Conservation (phyloP, 2,329 filamentous ascomycete species). For the Nakataea oryzae region DNA sequence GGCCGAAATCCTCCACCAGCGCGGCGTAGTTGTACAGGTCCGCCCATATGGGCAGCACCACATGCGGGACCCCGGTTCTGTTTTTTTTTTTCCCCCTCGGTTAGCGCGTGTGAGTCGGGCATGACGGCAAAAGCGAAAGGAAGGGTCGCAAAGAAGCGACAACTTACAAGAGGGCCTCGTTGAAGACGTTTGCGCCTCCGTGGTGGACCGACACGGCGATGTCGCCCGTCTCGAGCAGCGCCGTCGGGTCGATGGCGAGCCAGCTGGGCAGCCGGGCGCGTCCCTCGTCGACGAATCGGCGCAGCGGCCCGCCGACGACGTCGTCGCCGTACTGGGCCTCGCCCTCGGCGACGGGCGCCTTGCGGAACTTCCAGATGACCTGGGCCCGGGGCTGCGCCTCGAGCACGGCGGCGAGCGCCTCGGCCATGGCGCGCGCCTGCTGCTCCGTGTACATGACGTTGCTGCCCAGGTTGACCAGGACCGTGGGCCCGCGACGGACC, state of each 20-base stretch:
- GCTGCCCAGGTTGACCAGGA: conserved; percentile 17
- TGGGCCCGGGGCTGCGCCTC: conserved; percentile 13
- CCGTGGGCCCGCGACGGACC: conserved; percentile 11
- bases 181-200: conserved; percentile 28
- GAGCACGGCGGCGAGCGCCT: conserved; percentile 13
- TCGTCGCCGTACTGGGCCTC: conserved; percentile 6
- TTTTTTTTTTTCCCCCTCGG: background rate
- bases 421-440: conserved; percentile 16
- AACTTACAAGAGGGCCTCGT: conserved; percentile 30
- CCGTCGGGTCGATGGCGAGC: conserved; percentile 19
- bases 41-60: conserved; percentile 34
- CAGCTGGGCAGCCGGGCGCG: conserved; percentile 16
- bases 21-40: conserved; percentile 34
- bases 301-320: conserved; percentile 5
- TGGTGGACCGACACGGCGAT: conserved; percentile 25
- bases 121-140: background rate
- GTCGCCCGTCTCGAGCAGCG: conserved; percentile 23
- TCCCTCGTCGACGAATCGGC: conserved; percentile 10
- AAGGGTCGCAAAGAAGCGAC: background rate
- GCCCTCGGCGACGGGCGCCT: background rate
- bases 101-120: conserved; percentile 13
- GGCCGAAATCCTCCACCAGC: conserved; percentile 27
- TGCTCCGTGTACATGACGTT: conserved; percentile 10
- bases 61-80: conserved; percentile 31
- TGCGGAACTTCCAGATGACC: conserved; percentile 22